These are phyloP conservation scores for Suillus bovinus DNA, from an alignment of 768 basidiomycete species.

Conservation along the genomic window DNA sequence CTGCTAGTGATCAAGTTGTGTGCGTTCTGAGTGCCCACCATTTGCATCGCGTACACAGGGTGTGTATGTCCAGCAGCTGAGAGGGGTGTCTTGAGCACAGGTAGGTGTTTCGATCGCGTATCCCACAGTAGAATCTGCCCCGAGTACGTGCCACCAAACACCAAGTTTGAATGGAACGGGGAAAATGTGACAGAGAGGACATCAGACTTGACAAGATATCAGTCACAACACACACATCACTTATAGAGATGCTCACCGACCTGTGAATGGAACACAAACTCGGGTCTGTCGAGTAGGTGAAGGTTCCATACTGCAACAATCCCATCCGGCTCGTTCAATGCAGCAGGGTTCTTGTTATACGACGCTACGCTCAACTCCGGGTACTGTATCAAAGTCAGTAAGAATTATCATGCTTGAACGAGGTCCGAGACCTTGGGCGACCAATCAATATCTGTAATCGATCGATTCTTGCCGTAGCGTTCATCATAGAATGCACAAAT, in stretches of 20 bases:
- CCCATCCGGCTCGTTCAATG: slow-evolving; percentile 94
- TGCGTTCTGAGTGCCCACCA: slow-evolving; percentile 98
- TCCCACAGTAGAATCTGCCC: slow-evolving; percentile 99
- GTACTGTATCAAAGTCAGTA: slow-evolving; percentile 54
- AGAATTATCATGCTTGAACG: background rate
- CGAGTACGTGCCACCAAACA: slow-evolving; percentile 99
- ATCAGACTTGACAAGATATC: slow-evolving; percentile 68
- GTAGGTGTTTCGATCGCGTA: slow-evolving; percentile 93
- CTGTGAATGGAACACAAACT: slow-evolving; percentile 98
- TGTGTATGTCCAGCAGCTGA: slow-evolving; percentile 98
- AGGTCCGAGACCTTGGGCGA: slow-evolving; percentile 75
- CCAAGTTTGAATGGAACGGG: slow-evolving; percentile 94
- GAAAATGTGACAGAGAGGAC: slow-evolving; percentile 97
- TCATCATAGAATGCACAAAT: slow-evolving; percentile 95
- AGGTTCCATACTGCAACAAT: slow-evolving; percentile 98
- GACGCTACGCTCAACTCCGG: slow-evolving; percentile 94
- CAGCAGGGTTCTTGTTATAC: slow-evolving; percentile 96
- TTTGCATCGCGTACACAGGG: slow-evolving; percentile 97
- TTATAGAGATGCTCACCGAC: slow-evolving; percentile 44
- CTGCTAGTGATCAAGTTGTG: slow-evolving; percentile 97
- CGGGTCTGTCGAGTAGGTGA: slow-evolving; percentile 91
- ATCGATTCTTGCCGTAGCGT: slow-evolving; percentile 87
- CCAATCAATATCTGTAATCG: slow-evolving; percentile 97
- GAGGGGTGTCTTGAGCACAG: slow-evolving; percentile 93
- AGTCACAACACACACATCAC: background rate